Evolutionary conservation across 2,329 filamentous ascomycete genomes (phyloP), one percentile per base, ranked within the genome.

Genomic region (Triangularia setosa): DNA sequence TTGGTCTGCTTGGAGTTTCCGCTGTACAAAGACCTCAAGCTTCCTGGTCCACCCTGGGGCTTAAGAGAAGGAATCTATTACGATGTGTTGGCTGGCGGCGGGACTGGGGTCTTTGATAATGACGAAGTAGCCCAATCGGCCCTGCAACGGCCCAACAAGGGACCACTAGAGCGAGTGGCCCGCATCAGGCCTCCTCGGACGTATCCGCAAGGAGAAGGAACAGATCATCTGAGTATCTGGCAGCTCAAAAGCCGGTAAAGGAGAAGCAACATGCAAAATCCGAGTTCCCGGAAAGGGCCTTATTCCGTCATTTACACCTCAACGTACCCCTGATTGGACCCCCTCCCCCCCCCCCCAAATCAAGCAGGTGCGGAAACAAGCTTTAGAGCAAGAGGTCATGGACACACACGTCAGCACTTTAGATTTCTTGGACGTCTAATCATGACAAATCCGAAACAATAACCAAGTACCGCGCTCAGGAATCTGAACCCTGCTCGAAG

Each of bases 1-100:
- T 69, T 79, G 18, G 69, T 79, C 18, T 79, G 77, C 64, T 69
- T 79, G 24, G 77, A 79, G 64, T 79, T 79, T 62, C 78, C 78
- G 0, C 64, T 79, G 52, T 78, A 74, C 64, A 79, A 79, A 67
- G 63, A 60, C 21, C 54, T 52, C 12, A 52, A 66, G 40, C 65
- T 72, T 8, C 73, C 72, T 4, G 77, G 78, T 1, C 78, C 77
- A 2, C 78, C 78, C 4, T 79, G 76, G 75, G 73, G 73, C 0
- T 62, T 79, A 21, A 28, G 61, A 21, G 71, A 73, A 21, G 75
- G 73, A 1, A 74, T 76, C n/a, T 71, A 77, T 63, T 77, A 72
- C 73, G 62, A 76, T 65, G 58, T 78, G 18, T 60, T 78, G 28
- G 69, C 66, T 2, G 55, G 65, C 2, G 75, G 74, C 1, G 72